Percentiles rank a stretch among this genome's conserved stretches.
These are phyloP conservation scores for Fusarium sp. DNA, from an alignment of 2,329 filamentous ascomycete genomes.

Conservation along the genomic window DNA sequence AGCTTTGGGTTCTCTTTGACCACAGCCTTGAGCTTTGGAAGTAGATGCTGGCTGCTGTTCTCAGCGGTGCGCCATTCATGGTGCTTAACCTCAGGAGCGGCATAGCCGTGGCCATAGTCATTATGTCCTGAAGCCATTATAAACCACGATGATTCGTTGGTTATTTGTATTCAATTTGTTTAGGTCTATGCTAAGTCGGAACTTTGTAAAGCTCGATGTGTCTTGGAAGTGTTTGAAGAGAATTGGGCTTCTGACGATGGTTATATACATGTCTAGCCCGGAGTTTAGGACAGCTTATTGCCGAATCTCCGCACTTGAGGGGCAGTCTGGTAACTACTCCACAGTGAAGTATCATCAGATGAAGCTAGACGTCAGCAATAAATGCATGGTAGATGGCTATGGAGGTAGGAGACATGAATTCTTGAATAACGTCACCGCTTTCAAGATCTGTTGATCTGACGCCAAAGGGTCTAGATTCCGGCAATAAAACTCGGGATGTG, in stretches of 20 bases:
- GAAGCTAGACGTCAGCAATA: too few relatives aligned
- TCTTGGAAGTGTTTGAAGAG: too few relatives aligned
- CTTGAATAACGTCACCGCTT: too few relatives aligned
- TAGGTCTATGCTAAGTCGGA: background rate
- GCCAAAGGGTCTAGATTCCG: too few relatives aligned
- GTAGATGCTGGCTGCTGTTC: conserved; percentile 56
- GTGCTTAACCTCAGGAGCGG: conserved; percentile 43
- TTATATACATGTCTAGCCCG: background rate
- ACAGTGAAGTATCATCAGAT: too few relatives aligned
- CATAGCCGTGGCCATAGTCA: conserved; percentile 45
- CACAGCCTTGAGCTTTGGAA: conserved; percentile 52
- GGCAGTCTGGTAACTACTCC: background rate
- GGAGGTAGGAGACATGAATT: too few relatives aligned
- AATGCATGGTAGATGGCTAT: too few relatives aligned
- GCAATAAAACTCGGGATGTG: too few relatives aligned
- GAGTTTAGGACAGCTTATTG: background rate
- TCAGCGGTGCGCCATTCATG: conserved; percentile 56
- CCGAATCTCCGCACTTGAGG: background rate
- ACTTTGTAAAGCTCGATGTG: too few relatives aligned
- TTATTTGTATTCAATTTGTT: background rate
- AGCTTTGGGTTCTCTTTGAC: conserved; percentile 47
- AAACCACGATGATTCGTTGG: background rate
- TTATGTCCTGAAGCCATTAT: conserved; percentile 43
- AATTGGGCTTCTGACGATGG: too few relatives aligned
- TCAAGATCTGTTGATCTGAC: too few relatives aligned